Conservation (phyloP, 257 asterid genomes). For the Solanum verrucosum region DNA sequence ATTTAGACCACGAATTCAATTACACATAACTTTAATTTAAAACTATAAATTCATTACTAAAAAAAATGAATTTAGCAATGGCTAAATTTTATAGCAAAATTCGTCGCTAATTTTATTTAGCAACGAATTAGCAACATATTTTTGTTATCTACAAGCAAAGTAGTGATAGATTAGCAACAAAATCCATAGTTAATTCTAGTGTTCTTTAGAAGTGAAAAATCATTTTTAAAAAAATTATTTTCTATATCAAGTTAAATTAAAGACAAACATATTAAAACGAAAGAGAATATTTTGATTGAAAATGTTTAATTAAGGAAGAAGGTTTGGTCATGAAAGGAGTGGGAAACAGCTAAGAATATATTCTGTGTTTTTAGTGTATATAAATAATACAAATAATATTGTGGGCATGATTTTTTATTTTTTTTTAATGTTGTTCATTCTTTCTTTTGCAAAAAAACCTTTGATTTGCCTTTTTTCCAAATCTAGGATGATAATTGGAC, state of each 20-base stretch:
- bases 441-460: not conserved
- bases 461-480: not conserved
- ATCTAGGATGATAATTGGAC: not conserved
- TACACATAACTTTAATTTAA: not conserved
- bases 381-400: not conserved
- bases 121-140: not conserved
- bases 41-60: no score
- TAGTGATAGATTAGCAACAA: not conserved
- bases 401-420: not conserved
- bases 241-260: no score
- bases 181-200: not conserved
- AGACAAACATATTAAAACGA: not conserved
- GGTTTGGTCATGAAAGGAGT: not conserved
- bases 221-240: no score
- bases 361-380: not conserved
- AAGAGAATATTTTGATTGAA: not conserved
- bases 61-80: no score
- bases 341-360: conserved; percentile 8
- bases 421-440: not conserved
- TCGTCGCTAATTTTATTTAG: not conserved
- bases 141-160: no score
- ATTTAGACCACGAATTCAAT: not conserved
- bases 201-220: not conserved
- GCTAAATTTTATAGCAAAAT: no score
- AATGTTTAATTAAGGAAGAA: not conserved